Base-by-base conservation (phyloP, 2,329 filamentous ascomycete genomes). In the Colletotrichum trifolii region DNA sequence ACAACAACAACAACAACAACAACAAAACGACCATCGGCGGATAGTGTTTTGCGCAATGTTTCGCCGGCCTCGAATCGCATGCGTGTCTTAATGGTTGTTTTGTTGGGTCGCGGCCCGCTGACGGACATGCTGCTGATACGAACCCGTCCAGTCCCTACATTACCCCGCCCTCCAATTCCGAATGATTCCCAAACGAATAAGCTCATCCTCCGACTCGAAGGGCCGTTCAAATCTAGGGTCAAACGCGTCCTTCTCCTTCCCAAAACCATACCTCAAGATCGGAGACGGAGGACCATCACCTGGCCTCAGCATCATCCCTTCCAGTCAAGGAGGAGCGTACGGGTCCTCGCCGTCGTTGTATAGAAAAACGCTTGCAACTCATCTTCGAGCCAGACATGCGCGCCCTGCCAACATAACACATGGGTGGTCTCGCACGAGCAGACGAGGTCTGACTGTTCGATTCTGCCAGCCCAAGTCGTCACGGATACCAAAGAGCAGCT, bases 261-360 rank as follows among this genome's bases (percentile, higher is more conserved):
- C 62, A 6, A 53, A 40, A 10, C 49, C 49, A 48, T 36, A 1
- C 2, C 15, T 11, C 7, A 60, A 34, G 5, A 15, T 35, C 10
- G 25, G 43, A 46, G 3, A n/a, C 42, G 48, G 17, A 2, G 6
- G 10, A 17, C 17, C 17, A 17, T 17, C 17, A 17, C 17, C 17
- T 17, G 17, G 0, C 15, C 39, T 4, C n/a, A 12, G 1, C 13
- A 8, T 33, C 11, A 43, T 2, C 4, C 17, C 17, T 17, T 17
- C 17, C 17, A 10, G 36, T 43, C 1, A 17, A 12, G 13, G 11
- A 1, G 2, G 38, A 17, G 43, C 5, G 61, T 58, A 73, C 1
- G 71, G 73, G 55, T 71, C 72, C 33, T 58, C 54, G 34, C 71
- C 72, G 8, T 64, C 45, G 11, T 57, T 11, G 53, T 75, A 74